Conservation (phyloP, 192 early-diverging fungal species). For the Coemansia erecta region DNA sequence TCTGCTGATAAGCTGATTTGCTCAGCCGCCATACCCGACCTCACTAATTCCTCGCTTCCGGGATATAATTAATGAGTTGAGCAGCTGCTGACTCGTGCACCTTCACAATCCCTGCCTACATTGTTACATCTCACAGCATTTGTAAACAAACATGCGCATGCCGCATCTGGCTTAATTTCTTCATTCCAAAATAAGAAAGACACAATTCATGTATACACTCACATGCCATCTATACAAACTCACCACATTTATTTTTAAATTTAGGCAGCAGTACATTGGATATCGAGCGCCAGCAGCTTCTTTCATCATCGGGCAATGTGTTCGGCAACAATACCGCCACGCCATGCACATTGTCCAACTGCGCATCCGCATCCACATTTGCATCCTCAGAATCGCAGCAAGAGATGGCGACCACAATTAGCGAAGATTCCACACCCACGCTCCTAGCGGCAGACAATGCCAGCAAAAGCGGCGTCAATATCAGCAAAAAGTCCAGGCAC, state of each 20-base stretch:
- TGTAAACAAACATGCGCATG: constrained; percentile 1
- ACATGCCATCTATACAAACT: background rate
- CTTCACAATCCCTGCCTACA: too few relatives aligned
- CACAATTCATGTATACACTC: background rate
- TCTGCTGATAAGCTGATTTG: too few relatives aligned
- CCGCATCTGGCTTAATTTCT: background rate
- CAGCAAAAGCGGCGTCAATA: background rate
- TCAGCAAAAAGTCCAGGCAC: constrained; percentile 1
- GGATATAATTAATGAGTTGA: too few relatives aligned
- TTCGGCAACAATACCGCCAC: constrained; percentile 2
- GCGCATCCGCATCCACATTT: constrained; percentile 9
- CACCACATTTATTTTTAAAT: constrained; percentile 1
- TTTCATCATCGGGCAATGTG: constrained; percentile 1
- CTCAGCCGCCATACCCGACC: too few relatives aligned
- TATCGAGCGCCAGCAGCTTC: constrained; percentile 23
- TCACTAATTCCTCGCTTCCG: too few relatives aligned
- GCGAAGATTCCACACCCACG: too few relatives aligned
- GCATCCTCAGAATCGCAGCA: background rate
- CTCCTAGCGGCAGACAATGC: background rate
- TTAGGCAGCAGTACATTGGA: constrained; percentile 11
- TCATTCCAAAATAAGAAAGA: too few relatives aligned
- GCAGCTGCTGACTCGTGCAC: too few relatives aligned
- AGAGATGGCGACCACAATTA: too few relatives aligned
- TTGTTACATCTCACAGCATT: background rate
- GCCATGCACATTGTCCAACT: constrained; percentile 10